A percentile compares a stretch with the other conserved stretches of the same genome.
Conservation (phyloP, 257 asterid genomes). For the Salvia miltiorrhiza region DNA sequence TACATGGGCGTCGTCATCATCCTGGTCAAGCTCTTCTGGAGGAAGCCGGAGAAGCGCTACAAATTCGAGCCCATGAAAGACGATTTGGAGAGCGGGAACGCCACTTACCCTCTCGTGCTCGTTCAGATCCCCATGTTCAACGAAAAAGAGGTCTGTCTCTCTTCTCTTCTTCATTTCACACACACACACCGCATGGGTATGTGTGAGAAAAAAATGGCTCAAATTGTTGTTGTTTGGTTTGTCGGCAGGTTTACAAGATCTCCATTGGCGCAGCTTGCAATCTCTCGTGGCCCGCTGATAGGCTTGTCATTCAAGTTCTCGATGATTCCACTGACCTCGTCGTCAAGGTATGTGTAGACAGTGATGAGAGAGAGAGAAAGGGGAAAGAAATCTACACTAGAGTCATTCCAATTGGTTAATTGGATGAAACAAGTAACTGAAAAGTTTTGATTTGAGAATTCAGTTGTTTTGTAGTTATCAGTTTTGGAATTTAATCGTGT, state of each 20-base stretch:
- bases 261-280: slow-evolving; percentile 97
- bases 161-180: not conserved
- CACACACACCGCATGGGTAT: slow-evolving; percentile 6
- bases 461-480: slow-evolving; percentile 10
- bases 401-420: not conserved
- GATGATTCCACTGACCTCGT: slow-evolving; percentile 75
- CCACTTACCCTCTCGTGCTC: slow-evolving; percentile 62
- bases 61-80: slow-evolving; percentile 64
- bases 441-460: slow-evolving; percentile 14
- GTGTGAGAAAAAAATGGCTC: slow-evolving; percentile 12
- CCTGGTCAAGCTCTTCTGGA: slow-evolving; percentile 68
- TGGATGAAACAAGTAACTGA: slow-evolving; percentile 1
- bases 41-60: slow-evolving; percentile 71
- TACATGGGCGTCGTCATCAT: slow-evolving; percentile 79
- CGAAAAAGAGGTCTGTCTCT: slow-evolving; percentile 62
- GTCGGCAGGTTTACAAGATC: slow-evolving; percentile 77
- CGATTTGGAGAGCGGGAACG: slow-evolving; percentile 60
- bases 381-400: not conserved
- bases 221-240: not conserved
- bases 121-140: slow-evolving; percentile 97
- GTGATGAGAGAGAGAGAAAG: not conserved
- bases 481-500: slow-evolving; percentile 19
- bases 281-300: slow-evolving; percentile 91
- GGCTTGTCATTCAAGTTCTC: slow-evolving; percentile 85
- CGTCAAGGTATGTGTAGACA: slow-evolving; percentile 62